Conservation (phyloP, 805 yeast genomes). For the Ogataea henricii region DNA sequence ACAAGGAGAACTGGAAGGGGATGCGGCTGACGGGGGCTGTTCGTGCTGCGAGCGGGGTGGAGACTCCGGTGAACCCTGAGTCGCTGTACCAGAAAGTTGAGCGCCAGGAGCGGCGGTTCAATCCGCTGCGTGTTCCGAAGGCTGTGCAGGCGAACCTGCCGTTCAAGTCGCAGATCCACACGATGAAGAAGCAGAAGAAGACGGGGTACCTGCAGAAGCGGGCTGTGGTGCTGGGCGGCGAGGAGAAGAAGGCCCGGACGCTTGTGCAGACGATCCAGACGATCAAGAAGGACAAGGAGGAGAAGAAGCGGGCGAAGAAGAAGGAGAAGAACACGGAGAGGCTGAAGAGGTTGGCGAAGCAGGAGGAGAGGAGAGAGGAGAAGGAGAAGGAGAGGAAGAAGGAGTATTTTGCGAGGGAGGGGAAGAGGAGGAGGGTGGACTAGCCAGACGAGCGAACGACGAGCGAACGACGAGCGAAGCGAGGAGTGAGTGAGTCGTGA, state of each 20-base stretch:
- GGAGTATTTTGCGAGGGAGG: slow-evolving; percentile 75
- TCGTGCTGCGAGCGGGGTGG: slow-evolving; percentile 70
- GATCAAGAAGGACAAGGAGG: slow-evolving; percentile 80
- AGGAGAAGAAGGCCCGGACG: slow-evolving; percentile 89
- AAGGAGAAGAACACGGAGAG: slow-evolving; percentile 73
- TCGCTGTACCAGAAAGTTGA: slow-evolving; percentile 70
- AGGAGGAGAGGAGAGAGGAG: slow-evolving; percentile 67
- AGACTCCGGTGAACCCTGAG: slow-evolving; percentile 58
- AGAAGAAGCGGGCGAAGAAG: slow-evolving; percentile 72
- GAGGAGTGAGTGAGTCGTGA: too few species aligned
- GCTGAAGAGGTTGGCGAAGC: slow-evolving; percentile 72
- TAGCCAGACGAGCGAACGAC: background rate
- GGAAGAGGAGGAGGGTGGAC: slow-evolving; percentile 57
- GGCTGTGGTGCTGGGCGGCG: slow-evolving; percentile 91
- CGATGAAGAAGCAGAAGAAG: slow-evolving; percentile 85
- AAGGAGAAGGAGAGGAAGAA: slow-evolving; percentile 84
- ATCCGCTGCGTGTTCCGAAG: slow-evolving; percentile 84
- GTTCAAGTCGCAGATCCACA: slow-evolving; percentile 85
- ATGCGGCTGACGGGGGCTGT: slow-evolving; percentile 95
- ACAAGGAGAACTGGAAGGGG: slow-evolving; percentile 91
- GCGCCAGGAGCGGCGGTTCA: slow-evolving; percentile 81
- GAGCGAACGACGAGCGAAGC: slow-evolving; percentile 25
- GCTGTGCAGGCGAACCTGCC: slow-evolving; percentile 77
- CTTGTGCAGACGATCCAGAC: slow-evolving; percentile 87
- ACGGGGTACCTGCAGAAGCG: slow-evolving; percentile 81